Conservation (phyloP, 2,329 filamentous ascomycete genomes). For the Lasiodiplodia sp. region DNA sequence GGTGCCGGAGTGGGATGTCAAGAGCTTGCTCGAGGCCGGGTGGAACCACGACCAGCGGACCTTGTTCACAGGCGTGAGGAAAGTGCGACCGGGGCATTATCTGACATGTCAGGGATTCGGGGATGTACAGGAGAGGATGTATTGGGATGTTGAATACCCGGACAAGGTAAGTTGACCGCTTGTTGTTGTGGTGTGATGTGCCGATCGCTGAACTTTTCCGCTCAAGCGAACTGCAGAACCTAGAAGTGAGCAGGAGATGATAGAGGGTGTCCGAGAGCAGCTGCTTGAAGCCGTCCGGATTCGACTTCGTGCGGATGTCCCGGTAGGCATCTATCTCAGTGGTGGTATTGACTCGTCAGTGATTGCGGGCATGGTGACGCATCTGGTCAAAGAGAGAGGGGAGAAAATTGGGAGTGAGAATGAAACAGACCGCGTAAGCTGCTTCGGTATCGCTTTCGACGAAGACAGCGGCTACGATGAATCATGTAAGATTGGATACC, state of each 20-base stretch:
- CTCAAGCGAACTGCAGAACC: conserved; percentile 43
- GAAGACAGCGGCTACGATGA: conserved; percentile 59
- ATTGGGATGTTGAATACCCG: conserved; percentile 62
- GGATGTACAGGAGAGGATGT: conserved; percentile 51
- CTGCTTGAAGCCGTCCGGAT: conserved; percentile 61
- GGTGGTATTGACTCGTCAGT: conserved; percentile 66
- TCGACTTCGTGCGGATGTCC: conserved; percentile 64
- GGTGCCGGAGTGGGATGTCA: conserved; percentile 62
- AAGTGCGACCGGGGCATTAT: conserved; percentile 40
- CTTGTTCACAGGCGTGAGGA: conserved; percentile 58
- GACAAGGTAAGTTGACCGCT: conserved; percentile 55
- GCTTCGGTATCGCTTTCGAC: conserved; percentile 63
- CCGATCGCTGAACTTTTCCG: not conserved
- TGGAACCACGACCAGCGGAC: conserved; percentile 57
- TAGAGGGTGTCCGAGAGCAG: conserved; percentile 57
- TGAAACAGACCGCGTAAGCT: conserved; percentile 49
- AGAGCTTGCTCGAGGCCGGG: conserved; percentile 51
- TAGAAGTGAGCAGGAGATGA: conserved; percentile 59
- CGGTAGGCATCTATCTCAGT: conserved; percentile 63
- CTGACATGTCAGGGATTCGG: conserved; percentile 42
- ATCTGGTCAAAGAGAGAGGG: conserved; percentile 59
- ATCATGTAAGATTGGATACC: conserved; percentile 37
- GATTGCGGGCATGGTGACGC: conserved; percentile 63
- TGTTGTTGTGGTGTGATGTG: no score
- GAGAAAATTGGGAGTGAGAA: conserved; percentile 54